A percentile compares a stretch with the other conserved stretches of the same genome.
These are phyloP conservation scores for Dipteronia sinensis DNA, from an alignment of 345 rosid species.

Conservation along the genomic window DNA sequence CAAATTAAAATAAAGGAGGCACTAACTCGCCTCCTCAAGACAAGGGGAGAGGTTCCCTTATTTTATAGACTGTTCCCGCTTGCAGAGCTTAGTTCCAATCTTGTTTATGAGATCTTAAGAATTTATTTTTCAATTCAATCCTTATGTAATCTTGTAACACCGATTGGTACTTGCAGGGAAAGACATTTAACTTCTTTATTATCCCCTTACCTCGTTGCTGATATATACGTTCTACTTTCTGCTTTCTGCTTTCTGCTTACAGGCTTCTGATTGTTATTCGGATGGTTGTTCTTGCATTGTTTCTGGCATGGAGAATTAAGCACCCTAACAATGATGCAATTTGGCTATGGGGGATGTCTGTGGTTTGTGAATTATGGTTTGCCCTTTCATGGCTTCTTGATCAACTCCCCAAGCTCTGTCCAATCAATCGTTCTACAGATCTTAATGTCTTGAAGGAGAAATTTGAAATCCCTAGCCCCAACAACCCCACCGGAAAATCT, in stretches of 20 bases:
- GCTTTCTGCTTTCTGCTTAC: constrained; percentile 23
- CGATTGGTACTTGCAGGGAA: neutral
- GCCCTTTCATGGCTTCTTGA: constrained; percentile 99
- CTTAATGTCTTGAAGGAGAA: constrained; percentile 90
- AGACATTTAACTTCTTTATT: neutral
- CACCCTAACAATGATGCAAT: constrained; percentile 72
- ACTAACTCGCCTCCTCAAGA: too few relatives aligned
- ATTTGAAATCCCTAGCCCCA: constrained; percentile 76
- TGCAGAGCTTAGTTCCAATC: neutral
- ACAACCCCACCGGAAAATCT: constrained; percentile 87
- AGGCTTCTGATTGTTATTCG: constrained; percentile 88
- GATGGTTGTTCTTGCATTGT: constrained; percentile 69
- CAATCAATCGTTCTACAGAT: constrained; percentile 86
- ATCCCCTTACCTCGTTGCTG: neutral
- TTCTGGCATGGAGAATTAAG: constrained; percentile 74
- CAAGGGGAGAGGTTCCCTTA: too few relatives aligned
- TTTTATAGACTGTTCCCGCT: neutral
- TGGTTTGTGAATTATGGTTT: constrained; percentile 95
- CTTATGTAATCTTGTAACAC: neutral
- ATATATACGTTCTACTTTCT: constrained; percentile 15
- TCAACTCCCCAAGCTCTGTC: constrained; percentile 94
- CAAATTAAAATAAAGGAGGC: too few relatives aligned
- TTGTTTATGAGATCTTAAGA: neutral
- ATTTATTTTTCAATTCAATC: neutral
- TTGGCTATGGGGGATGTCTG: constrained; percentile 99